Evolutionary conservation across 768 basidiomycete genomes (phyloP).

Genomic region (Serendipita sp.): DNA sequence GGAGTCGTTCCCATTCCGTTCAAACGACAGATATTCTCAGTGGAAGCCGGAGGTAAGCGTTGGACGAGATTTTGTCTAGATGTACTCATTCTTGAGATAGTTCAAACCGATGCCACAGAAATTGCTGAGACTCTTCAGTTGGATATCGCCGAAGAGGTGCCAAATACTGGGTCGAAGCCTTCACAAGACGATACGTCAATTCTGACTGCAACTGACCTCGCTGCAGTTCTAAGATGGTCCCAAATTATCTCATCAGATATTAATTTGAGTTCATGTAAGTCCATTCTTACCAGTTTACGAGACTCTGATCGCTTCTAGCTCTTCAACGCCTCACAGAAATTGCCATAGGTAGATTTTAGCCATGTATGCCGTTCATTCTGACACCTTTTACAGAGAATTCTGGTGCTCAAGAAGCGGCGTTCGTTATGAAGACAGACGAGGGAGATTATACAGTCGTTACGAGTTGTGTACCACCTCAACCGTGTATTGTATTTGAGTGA

Average conservation of each 20-base stretch:
- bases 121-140: slow-evolving; percentile 26
- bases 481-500: slow-evolving; percentile 54
- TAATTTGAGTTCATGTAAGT: slow-evolving; percentile 42
- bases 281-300: neutral
- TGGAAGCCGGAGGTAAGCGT: slow-evolving; percentile 36
- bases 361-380: neutral
- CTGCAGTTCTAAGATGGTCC: slow-evolving; percentile 49
- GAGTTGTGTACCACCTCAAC: slow-evolving; percentile 40
- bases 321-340: slow-evolving; percentile 57
- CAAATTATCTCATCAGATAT: slow-evolving; percentile 62
- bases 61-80: slow-evolving; percentile 20
- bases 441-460: slow-evolving; percentile 59
- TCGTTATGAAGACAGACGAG: slow-evolving; percentile 50
- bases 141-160: neutral
- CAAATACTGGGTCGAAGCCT: neutral
- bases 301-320: slow-evolving; percentile 21
- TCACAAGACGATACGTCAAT: neutral
- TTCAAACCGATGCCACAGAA: slow-evolving; percentile 17
- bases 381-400: slow-evolving; percentile 32
- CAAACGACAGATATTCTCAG: slow-evolving; percentile 39
- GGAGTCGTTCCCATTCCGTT: slow-evolving; percentile 17
- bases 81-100: slow-evolving; percentile 16
- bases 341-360: slow-evolving; percentile 31
- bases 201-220: slow-evolving; percentile 24
- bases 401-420: slow-evolving; percentile 48